Conservation (phyloP, 1,284 basidiomycete species). For the Rhodotorula sp. region DNA sequence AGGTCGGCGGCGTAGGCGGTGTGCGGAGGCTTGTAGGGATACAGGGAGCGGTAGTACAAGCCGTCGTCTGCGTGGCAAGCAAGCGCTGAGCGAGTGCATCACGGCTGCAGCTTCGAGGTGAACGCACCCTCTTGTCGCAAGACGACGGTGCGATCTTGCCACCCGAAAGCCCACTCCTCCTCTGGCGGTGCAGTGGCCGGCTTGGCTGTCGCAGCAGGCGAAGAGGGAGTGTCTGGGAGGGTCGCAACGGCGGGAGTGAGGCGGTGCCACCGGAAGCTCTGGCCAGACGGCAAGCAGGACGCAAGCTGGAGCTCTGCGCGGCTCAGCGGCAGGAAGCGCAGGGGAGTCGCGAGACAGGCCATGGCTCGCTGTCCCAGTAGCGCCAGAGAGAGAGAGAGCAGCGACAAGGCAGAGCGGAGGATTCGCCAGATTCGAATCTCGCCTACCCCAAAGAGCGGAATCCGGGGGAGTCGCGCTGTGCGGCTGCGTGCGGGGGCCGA, state of each 20-base stretch:
- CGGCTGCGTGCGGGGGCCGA: too few species aligned
- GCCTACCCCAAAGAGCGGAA: too few species aligned
- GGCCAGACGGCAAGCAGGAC: slow-evolving; percentile 42
- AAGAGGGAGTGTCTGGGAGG: not conserved
- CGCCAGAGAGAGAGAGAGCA: too few species aligned
- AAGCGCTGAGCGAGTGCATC: not conserved
- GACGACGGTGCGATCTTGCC: slow-evolving; percentile 44
- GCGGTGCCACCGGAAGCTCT: slow-evolving; percentile 46
- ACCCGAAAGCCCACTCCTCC: slow-evolving; percentile 44
- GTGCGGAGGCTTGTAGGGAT: slow-evolving; percentile 31
- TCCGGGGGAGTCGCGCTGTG: too few species aligned
- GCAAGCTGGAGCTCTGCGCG: slow-evolving; percentile 44
- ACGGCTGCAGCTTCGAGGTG: not conserved
- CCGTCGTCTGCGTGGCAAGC: slow-evolving; percentile 23
- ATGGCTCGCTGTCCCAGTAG: not conserved
- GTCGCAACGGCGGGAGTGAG: slow-evolving; percentile 7
- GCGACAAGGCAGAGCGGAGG: too few species aligned
- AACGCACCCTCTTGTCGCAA: slow-evolving; percentile 45
- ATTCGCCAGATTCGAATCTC: too few species aligned
- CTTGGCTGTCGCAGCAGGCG: too few species aligned
- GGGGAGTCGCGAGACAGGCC: slow-evolving; percentile 41
- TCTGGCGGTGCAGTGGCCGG: not conserved
- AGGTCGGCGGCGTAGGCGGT: slow-evolving; percentile 51
- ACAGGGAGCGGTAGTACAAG: slow-evolving; percentile 43
- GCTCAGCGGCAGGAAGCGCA: slow-evolving; percentile 43